Evolutionary conservation across 176 grass and related monocot species (phyloP).

Genomic region (Aegilops tauschii): DNA sequence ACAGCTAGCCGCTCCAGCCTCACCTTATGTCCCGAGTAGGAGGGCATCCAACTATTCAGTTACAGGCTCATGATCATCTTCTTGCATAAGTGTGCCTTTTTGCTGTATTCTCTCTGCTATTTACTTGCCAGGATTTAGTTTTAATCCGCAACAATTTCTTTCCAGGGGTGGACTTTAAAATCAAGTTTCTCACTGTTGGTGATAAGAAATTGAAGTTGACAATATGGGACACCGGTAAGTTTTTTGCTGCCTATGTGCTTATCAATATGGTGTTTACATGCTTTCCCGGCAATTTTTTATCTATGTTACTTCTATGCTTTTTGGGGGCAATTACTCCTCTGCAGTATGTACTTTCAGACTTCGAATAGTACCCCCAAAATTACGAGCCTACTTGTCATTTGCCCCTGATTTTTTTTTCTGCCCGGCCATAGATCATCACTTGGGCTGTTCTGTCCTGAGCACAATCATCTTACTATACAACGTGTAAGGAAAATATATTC

Average conservation of each 20-base stretch:
- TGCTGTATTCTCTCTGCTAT: not conserved
- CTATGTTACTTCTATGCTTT: not conserved
- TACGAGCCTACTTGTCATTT: not conserved
- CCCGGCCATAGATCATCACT: not conserved
- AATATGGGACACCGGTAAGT: conserved; percentile 96
- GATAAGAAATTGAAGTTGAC: conserved; percentile 90
- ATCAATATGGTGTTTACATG: not conserved
- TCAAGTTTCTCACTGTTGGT: conserved; percentile 70
- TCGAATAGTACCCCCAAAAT: not conserved
- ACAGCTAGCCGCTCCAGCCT: not conserved
- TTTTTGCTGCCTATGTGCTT: not conserved
- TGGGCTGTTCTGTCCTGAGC: not conserved
- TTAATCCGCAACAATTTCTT: conserved; percentile 9
- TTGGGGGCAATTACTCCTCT: not conserved
- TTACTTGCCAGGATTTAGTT: not conserved
- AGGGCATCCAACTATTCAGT: not conserved
- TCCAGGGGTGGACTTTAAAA: conserved; percentile 94
- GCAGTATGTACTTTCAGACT: not conserved
- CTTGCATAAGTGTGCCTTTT: not conserved
- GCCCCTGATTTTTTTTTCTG: not conserved
- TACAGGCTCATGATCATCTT: not conserved
- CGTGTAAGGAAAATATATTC: not conserved
- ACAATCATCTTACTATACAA: not conserved
- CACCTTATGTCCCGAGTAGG: not conserved
- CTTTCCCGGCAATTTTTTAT: not conserved